Percentiles rank a stretch among this genome's conserved stretches.
These are phyloP conservation scores for Aspergillus brasiliensis DNA, from an alignment of 2,329 filamentous ascomycete species.

Conservation along the genomic window DNA sequence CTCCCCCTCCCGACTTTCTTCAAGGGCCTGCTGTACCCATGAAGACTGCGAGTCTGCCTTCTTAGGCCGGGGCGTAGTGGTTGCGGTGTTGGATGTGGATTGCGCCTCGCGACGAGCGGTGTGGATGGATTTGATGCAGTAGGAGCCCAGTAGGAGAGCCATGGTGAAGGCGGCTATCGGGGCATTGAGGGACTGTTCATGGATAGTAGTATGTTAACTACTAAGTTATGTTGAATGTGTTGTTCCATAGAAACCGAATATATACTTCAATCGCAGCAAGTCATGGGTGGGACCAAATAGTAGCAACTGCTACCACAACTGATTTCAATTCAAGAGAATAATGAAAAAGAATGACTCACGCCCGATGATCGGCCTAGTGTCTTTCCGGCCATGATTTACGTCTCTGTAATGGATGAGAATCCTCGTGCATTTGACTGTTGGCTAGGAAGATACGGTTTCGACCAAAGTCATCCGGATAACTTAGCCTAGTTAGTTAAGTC, in stretches of 20 bases:
- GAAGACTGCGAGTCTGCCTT: slow-evolving; percentile 23
- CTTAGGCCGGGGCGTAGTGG: slow-evolving; percentile 45
- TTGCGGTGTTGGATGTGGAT: slow-evolving; percentile 33
- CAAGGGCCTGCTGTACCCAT: slow-evolving; percentile 37
- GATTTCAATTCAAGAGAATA: background rate
- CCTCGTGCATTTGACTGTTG: background rate
- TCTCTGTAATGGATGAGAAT: background rate
- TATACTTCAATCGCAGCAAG: background rate
- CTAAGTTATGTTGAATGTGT: too few relatives aligned
- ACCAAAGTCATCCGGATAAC: background rate
- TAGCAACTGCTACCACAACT: background rate
- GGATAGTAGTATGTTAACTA: slow-evolving; percentile 8
- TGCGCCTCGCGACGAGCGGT: slow-evolving; percentile 68
- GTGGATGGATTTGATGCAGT: slow-evolving; percentile 65
- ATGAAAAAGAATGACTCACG: slow-evolving; percentile 17
- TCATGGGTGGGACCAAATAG: background rate
- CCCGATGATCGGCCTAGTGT: slow-evolving; percentile 24
- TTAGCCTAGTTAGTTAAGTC: background rate
- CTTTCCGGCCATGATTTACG: slow-evolving; percentile 19
- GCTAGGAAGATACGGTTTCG: background rate
- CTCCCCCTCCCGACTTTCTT: slow-evolving; percentile 29
- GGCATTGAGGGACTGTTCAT: slow-evolving; percentile 54
- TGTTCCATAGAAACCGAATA: background rate
- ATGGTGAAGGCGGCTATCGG: slow-evolving; percentile 66
- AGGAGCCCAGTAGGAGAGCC: slow-evolving; percentile 61